Base-by-base conservation (phyloP, 345 rosid genomes). In the Ricinus communis region DNA sequence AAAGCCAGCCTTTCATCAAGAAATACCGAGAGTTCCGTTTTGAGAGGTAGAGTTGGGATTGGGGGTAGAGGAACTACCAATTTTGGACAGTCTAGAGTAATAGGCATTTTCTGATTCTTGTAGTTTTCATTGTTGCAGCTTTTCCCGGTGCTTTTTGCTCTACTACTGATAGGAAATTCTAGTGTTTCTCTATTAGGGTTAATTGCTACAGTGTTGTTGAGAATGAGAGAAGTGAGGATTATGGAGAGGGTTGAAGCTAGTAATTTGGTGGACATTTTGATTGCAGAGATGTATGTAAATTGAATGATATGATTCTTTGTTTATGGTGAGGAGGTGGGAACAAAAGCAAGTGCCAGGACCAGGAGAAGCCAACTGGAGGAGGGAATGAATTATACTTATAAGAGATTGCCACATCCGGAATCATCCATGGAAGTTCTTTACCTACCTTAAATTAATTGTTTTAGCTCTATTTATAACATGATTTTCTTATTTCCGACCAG, bases 1-100 rank as follows among this genome's bases (percentile, higher is more conserved):
- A 70, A 49, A 1, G 92, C 92, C 50, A 93, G 89, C 78, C 92
- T 91, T 66, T 82, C 78, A 73, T 93, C 97, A 45, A 73, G 69
- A 71, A 93, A 91, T 38, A 60, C 46, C 36, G 87, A 64, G 63
- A 79, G 59, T 15, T 73, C 69, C 5, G 66, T 60, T n/a, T 52
- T 27, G 15, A 77, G 72, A 21, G 82, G 76, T 0, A 59, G 71
- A 62, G 70, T 36, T 47, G 82, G 70, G 21, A 63, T 38, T 45
- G 63, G 28, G 21, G 65, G 57, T 33, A 52, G 38, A 12, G 68
- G 63, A 28, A 67, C 27, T 71, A 19, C 15, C 41, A 68, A 57
- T 71, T 57, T 58, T 21, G 55, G 75, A 53, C 86, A 78, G 18
- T 65, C 72, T 33, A 74, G 55, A 24, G 50, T 13, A 43, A 62